phyloP scores from a whole-genome alignment of 177 flowering plant species.

The Vitis hybrid region DNA sequence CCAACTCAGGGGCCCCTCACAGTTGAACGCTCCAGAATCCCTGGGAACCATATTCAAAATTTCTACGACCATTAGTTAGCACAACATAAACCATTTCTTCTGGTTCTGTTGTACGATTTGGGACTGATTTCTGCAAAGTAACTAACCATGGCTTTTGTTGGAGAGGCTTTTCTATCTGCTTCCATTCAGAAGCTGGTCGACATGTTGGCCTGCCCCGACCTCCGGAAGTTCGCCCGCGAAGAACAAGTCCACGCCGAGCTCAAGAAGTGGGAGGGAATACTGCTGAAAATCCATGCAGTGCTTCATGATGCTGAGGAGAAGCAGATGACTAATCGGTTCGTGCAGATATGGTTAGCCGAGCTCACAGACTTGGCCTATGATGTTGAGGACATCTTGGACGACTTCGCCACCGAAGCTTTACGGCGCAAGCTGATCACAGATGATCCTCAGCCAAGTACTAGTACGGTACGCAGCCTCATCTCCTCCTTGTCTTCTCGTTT shows the following conservation, averaged over 20 bases:
- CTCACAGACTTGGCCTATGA: slow-evolving; percentile 8
- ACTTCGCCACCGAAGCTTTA: background rate
- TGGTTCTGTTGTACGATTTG: too few species aligned
- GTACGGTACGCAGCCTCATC: too few species aligned
- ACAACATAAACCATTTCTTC: too few species aligned
- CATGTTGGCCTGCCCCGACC: too few species aligned
- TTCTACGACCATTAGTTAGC: too few species aligned
- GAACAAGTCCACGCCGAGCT: background rate
- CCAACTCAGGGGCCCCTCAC: too few species aligned
- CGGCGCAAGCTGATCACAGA: background rate
- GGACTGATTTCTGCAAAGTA: too few species aligned
- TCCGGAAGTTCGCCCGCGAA: background rate
- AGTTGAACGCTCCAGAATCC: too few species aligned
- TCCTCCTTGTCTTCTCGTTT: too few species aligned
- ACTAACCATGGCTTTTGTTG: too few species aligned
- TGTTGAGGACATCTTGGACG: slow-evolving; percentile 1
- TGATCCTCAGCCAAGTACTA: background rate
- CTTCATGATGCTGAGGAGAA: slow-evolving; percentile 19
- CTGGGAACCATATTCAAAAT: too few species aligned
- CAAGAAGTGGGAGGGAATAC: slow-evolving; percentile 5
- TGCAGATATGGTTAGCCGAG: slow-evolving; percentile 17
- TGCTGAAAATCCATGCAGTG: slow-evolving; percentile 4
- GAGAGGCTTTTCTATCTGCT: background rate
- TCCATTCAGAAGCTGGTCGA: background rate
- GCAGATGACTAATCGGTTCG: background rate